A percentile compares a stretch with the other conserved stretches of the same genome.
Conservation (phyloP, 2,329 filamentous ascomycete species). For the Colletotrichum camelliae region DNA sequence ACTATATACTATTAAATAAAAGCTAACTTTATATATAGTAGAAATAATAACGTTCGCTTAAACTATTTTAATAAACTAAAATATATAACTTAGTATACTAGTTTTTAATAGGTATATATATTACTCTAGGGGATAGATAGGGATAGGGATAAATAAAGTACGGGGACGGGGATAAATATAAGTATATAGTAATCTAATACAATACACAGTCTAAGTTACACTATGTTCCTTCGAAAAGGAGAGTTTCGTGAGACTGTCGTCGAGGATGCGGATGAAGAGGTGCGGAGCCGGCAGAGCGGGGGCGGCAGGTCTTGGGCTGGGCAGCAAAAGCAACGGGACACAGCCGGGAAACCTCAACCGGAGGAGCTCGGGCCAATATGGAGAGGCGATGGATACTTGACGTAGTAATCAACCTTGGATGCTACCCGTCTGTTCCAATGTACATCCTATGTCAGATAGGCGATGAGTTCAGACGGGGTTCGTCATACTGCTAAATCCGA, state of each 20-base stretch:
- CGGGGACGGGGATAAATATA: no score
- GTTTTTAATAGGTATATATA: no score
- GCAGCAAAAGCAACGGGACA: neutral
- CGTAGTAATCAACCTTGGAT: neutral
- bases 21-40: no score
- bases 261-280: neutral
- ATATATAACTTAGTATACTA: no score
- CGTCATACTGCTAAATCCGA: neutral
- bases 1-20: no score
- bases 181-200: no score
- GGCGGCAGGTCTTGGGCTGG: neutral
- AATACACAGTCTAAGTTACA: no score
- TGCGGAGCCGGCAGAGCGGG: neutral
- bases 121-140: no score
- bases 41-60: no score
- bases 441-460: neutral
- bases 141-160: no score
- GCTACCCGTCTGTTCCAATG: neutral
- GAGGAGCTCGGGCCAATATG: neutral
- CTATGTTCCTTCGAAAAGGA: no score
- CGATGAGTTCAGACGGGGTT: neutral
- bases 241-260: neutral
- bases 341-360: conserved; percentile 6
- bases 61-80: no score
- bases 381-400: neutral